Evolutionary conservation across 2,329 filamentous ascomycete species (phyloP).

Genomic region (Neofusicoccum laricinum): DNA sequence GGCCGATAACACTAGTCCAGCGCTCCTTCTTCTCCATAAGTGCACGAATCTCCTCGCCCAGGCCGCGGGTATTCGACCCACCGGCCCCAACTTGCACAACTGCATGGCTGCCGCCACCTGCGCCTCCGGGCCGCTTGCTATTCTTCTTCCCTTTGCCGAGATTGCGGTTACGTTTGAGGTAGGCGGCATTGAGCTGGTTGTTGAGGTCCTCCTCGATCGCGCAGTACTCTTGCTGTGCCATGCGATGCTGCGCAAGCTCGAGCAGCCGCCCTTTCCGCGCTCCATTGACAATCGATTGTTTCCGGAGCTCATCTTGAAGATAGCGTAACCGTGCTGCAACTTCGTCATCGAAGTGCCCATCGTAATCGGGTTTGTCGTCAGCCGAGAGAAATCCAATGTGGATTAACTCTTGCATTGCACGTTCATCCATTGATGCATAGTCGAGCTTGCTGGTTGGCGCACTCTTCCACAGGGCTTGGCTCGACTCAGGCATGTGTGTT

Average conservation of each 20-base stretch:
- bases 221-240: constrained; percentile 95
- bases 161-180: constrained; percentile 90
- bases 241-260: constrained; percentile 84
- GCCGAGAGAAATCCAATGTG: constrained; percentile 87
- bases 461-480: constrained; percentile 74
- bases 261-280: constrained; percentile 83
- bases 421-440: constrained; percentile 83
- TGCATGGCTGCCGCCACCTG: constrained; percentile 50
- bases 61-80: constrained; percentile 35
- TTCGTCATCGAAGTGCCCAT: constrained; percentile 89
- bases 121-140: constrained; percentile 64
- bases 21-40: constrained; percentile 87
- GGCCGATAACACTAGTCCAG: constrained; percentile 88
- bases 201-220: constrained; percentile 97
- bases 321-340: constrained; percentile 85
- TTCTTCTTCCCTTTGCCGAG: constrained; percentile 94
- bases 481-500: constrained; percentile 75
- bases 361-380: constrained; percentile 74
- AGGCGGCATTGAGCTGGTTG: constrained; percentile 89
- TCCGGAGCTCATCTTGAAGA: constrained; percentile 76
- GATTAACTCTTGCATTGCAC: constrained; percentile 83
- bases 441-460: constrained; percentile 73
- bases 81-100: constrained; percentile 53
- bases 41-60: constrained; percentile 86
- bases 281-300: constrained; percentile 83